phyloP scores from a whole-genome alignment of 2,329 filamentous ascomycete genomes.

The Ceratocystis alfenasii region DNA sequence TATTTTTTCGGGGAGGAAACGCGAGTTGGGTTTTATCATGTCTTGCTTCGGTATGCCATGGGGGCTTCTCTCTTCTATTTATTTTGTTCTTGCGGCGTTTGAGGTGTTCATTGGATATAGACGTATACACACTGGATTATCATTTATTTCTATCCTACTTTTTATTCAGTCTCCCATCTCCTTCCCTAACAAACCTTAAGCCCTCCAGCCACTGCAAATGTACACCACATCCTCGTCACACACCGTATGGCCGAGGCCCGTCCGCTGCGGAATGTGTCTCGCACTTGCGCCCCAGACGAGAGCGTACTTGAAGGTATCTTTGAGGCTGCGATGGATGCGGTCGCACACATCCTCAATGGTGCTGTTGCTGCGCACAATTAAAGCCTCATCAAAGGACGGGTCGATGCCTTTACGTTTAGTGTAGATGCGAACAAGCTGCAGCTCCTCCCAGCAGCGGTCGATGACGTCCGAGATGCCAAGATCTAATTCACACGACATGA shows the following conservation, averaged over 20 bases:
- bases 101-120: slow-evolving; percentile 9
- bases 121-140: slow-evolving; percentile 9
- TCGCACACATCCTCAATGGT: slow-evolving; percentile 97
- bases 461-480: slow-evolving; percentile 88
- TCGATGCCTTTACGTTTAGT: slow-evolving; percentile 92
- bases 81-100: slow-evolving; percentile 15
- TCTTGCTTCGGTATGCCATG: neutral
- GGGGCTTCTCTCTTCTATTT: slow-evolving; percentile 18
- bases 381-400: slow-evolving; percentile 76
- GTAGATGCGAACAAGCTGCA: slow-evolving; percentile 82
- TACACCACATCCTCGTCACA: slow-evolving; percentile 57
- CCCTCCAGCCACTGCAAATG: slow-evolving; percentile 53
- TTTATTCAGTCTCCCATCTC: neutral
- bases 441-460: slow-evolving; percentile 87
- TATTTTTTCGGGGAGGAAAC: too few relatives aligned
- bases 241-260: slow-evolving; percentile 73
- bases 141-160: slow-evolving; percentile 16
- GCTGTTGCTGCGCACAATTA: slow-evolving; percentile 81
- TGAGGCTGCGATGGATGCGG: slow-evolving; percentile 80
- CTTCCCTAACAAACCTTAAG: slow-evolving; percentile 30
- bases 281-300: slow-evolving; percentile 96
- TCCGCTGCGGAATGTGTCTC: slow-evolving; percentile 83
- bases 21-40: slow-evolving; percentile 10
- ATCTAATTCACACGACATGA: slow-evolving; percentile 96
- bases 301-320: slow-evolving; percentile 98